phyloP scores from a whole-genome alignment of 257 asterid species.

The Craterostigma plantagineum region DNA sequence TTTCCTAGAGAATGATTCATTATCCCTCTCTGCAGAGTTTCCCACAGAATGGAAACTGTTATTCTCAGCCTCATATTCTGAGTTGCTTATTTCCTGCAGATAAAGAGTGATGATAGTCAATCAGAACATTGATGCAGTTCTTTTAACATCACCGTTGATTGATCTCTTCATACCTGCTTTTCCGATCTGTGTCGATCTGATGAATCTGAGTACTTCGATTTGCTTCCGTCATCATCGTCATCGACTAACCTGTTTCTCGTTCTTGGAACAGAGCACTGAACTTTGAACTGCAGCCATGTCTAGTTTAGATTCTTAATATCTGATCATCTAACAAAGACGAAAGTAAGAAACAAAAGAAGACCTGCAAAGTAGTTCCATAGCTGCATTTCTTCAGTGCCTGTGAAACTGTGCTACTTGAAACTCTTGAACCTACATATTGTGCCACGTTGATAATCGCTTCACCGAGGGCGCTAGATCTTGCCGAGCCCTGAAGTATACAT shows the following conservation, averaged over 20 bases:
- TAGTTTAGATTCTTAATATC: background rate
- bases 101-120: background rate
- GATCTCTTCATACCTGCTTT: slow-evolving; percentile 22
- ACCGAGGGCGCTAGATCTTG: slow-evolving; percentile 65
- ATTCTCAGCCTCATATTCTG: slow-evolving; percentile 17
- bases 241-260: slow-evolving; percentile 38
- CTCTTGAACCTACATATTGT: slow-evolving; percentile 26
- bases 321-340: background rate
- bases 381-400: slow-evolving; percentile 59
- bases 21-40: slow-evolving; percentile 12
- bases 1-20: slow-evolving; percentile 13
- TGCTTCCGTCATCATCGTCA: too few species aligned
- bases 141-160: too few species aligned
- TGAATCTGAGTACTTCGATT: slow-evolving; percentile 17
- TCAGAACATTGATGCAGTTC: background rate
- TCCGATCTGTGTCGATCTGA: slow-evolving; percentile 23
- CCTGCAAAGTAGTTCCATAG: slow-evolving; percentile 65
- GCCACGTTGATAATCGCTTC: slow-evolving; percentile 52
- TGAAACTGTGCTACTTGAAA: slow-evolving; percentile 38
- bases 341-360: slow-evolving; percentile 4
- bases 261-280: slow-evolving; percentile 50
- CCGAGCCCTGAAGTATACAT: slow-evolving; percentile 33
- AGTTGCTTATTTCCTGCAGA: slow-evolving; percentile 34
- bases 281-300: slow-evolving; percentile 40
- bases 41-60: slow-evolving; percentile 7